A percentile compares a stretch with the other conserved stretches of the same genome.
Conservation (phyloP, 192 early-diverging fungal genomes). For the Entophlyctis helioformis region DNA sequence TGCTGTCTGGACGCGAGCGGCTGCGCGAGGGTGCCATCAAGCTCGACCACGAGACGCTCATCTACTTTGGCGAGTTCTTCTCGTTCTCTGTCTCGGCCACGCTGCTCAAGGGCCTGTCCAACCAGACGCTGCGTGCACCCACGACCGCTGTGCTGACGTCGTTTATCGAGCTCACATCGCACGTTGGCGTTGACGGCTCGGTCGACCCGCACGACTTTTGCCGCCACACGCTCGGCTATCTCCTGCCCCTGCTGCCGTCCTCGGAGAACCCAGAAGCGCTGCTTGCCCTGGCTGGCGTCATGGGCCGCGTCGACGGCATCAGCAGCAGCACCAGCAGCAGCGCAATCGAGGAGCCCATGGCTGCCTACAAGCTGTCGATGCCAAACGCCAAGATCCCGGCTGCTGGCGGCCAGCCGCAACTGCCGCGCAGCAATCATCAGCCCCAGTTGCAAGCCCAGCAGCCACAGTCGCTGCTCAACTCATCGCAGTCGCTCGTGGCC, state of each 20-base stretch:
- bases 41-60: conserved; percentile 61
- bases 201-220: conserved; percentile 22
- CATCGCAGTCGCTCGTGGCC: no score
- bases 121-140: conserved; percentile 59
- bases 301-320: conserved; percentile 29
- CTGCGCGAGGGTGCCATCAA: conserved; percentile 58
- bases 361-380: no score
- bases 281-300: conserved; percentile 33
- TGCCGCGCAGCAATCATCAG: no score
- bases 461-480: no score
- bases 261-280: conserved; percentile 29
- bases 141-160: conserved; percentile 57
- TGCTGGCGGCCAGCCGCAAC: no score
- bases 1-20: conserved; percentile 59
- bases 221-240: conserved; percentile 46
- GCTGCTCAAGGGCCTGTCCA: conserved; percentile 72
- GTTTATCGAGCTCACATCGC: no score
- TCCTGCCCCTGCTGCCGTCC: conserved; percentile 71
- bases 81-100: conserved; percentile 71
- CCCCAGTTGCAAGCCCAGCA: no score
- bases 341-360: no score
- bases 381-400: no score
- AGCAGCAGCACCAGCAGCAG: no score
- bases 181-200: no score
- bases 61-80: conserved; percentile 80